Base-by-base conservation (phyloP, 768 basidiomycete species). In the Candolleomyces eurysporus region DNA sequence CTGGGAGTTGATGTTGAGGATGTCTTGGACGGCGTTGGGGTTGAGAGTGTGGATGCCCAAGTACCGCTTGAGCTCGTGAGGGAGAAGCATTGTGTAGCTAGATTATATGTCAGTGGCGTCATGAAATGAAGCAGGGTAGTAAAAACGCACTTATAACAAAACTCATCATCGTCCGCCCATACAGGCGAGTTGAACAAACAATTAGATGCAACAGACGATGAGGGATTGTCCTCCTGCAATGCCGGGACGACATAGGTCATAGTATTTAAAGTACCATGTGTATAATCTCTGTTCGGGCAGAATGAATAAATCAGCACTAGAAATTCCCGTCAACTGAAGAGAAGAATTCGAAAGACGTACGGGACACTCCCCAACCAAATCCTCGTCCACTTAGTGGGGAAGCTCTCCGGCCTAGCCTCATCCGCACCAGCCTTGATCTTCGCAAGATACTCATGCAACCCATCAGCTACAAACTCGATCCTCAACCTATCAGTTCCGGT, bases 361-460 rank as follows among this genome's bases (percentile, higher is more conserved):
- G 73, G 73, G 21, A 73, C 67, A 53, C 74, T 78, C 59, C 71
- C 73, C 31, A 76, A 55, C 69, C 74, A 78, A 51, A 75, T 73
- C 16, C 75, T 60, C 4, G 69, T 75, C 55, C 68, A 76, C 43
- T 65, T 60, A 48, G 63, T 68, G 4, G 74, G 75, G 58, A 76
- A 76, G 2, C 59, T 17, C 5, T 63, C 42, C 6, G 73, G 71
- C 13, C 72, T 65, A 3, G 53, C 61, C 5, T 55, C 53, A 45
- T 72, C 73, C 13, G 67, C 67, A 13, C 67, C 66, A 8, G 68
- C 57, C 21, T 65, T 58, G 48, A 75, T 70, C 62, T 73, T 75
- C 1, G 64, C 61, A 26, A 76, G 62, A 62, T 71, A 72, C 36
- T 72, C 62, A 30, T 69, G 67, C 13, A 76, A 58, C 2, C 73